Evolutionary conservation across 768 basidiomycete species (phyloP), one percentile per base, ranked within the genome.

Genomic region (Brasilioporus rufonigricans): DNA sequence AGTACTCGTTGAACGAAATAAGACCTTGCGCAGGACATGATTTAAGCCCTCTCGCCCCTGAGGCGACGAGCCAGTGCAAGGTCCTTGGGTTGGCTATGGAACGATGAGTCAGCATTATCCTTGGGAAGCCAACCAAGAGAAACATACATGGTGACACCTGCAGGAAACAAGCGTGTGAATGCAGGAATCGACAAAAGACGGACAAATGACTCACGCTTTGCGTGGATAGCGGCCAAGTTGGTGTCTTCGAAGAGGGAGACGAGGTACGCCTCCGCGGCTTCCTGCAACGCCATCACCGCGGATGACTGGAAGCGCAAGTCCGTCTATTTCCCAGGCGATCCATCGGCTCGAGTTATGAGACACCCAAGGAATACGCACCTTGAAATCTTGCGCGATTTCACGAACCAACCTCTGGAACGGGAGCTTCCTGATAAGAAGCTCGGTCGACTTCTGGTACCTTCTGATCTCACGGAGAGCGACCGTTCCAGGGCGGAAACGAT

Each of bases 391-490:
- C n/a, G 91, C 91, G 64, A 94, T 93, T 77, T 94, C 89, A 81
- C 92, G 92, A 61, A 98, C 95, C 65, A 98, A 86, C 66, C 95
- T 85, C 79, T 98, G 95, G 93, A 98, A 98, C 63, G 96, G 96
- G 60, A 98, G 91, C 87, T 98, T 98, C 79, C 96, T 84, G 82
- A 98, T 98, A 67, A 98, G 85, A 63, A 99, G 87, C 82, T 98
- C 96, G 61, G 96, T 98, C 58, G 92, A 94, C 82, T 97, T 97
- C 77, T 98, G 94, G 82, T 98, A 97, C 74, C 94, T 84, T 71
- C 96, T 81, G 67, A 98, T 98, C 78, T 98, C 95, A 83, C 96
- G 94, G 62, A 99, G 93, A 62, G 96, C 96, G 80, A 99, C 96
- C 62, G 96, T 99, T 80, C 96, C 90, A 64, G 90, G 90, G 69